These are phyloP conservation scores for Hypoxylon lienhwacheense DNA, from an alignment of 495 filamentous ascomycete species.

Conservation along the genomic window DNA sequence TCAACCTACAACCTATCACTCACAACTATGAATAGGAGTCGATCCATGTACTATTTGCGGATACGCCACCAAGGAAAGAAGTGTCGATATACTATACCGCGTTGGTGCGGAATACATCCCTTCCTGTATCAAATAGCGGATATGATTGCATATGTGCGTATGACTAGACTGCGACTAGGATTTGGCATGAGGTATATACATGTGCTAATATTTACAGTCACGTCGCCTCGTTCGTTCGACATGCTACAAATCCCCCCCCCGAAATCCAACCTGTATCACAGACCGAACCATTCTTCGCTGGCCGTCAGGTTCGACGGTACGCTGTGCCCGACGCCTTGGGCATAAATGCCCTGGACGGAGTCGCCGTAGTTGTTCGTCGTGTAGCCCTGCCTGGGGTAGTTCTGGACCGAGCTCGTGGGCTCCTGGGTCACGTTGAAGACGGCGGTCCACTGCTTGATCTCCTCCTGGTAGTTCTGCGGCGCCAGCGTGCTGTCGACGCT, in stretches of 20 bases:
- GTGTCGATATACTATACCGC: too few species aligned
- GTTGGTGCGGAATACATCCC: too few species aligned
- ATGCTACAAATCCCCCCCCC: background rate
- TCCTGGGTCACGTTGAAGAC: slow-evolving; percentile 47
- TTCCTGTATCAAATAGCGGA: too few species aligned
- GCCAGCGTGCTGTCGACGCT: slow-evolving; percentile 49
- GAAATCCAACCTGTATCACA: slow-evolving; percentile 17
- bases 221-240: background rate
- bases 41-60: too few species aligned
- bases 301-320: slow-evolving; percentile 45
- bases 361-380: slow-evolving; percentile 44
- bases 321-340: slow-evolving; percentile 43
- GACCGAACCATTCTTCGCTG: slow-evolving; percentile 44
- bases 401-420: slow-evolving; percentile 36
- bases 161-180: background rate
- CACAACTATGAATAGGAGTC: too few species aligned
- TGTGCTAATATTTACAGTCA: slow-evolving; percentile 9
- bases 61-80: too few species aligned
- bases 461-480: slow-evolving; percentile 52
- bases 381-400: slow-evolving; percentile 43
- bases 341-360: slow-evolving; percentile 46
- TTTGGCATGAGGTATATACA: slow-evolving; percentile 12
- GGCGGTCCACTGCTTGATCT: slow-evolving; percentile 56
- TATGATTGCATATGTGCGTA: slow-evolving; percentile 14
- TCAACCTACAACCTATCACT: too few species aligned